These are phyloP conservation scores for Raphanus sativus DNA, from an alignment of 345 rosid genomes.

Conservation along the genomic window DNA sequence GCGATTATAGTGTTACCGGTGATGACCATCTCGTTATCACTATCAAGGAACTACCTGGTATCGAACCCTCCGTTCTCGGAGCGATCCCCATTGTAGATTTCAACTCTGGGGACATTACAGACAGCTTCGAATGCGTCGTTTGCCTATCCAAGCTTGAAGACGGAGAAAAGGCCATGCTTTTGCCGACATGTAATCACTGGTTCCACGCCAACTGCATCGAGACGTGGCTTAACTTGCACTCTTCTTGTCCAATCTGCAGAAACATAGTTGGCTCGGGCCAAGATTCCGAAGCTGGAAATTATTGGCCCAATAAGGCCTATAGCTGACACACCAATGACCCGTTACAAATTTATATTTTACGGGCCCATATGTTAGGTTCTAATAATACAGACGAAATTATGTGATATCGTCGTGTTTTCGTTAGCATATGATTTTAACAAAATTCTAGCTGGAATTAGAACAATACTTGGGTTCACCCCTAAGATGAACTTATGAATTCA, in stretches of 20 bases:
- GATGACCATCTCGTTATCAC: neutral
- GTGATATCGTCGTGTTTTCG: too few relatives aligned
- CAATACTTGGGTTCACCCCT: too few relatives aligned
- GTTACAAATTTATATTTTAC: too few relatives aligned
- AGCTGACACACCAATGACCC: too few relatives aligned
- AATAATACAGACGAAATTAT: too few relatives aligned
- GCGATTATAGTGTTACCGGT: neutral
- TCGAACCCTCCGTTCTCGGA: conserved; percentile 47
- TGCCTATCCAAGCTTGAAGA: conserved; percentile 64
- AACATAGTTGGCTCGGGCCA: conserved; percentile 36
- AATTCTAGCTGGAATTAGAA: too few relatives aligned
- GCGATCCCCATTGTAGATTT: conserved; percentile 47
- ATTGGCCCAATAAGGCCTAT: neutral
- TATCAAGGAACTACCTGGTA: conserved; percentile 36
- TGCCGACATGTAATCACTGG: conserved; percentile 70
- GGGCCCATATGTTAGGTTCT: too few relatives aligned
- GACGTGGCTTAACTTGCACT: conserved; percentile 33
- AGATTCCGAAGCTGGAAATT: neutral
- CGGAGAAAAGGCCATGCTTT: conserved; percentile 60
- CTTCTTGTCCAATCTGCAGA: conserved; percentile 80
- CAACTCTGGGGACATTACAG: conserved; percentile 43
- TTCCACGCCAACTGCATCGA: conserved; percentile 82
- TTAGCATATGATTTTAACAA: too few relatives aligned
- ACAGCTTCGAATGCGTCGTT: conserved; percentile 65
- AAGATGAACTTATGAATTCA: too few relatives aligned